A percentile compares a stretch with the other conserved stretches of the same genome.
These are phyloP conservation scores for Microsporum audouinii DNA, from an alignment of 2,329 filamentous ascomycete species.

Conservation along the genomic window DNA sequence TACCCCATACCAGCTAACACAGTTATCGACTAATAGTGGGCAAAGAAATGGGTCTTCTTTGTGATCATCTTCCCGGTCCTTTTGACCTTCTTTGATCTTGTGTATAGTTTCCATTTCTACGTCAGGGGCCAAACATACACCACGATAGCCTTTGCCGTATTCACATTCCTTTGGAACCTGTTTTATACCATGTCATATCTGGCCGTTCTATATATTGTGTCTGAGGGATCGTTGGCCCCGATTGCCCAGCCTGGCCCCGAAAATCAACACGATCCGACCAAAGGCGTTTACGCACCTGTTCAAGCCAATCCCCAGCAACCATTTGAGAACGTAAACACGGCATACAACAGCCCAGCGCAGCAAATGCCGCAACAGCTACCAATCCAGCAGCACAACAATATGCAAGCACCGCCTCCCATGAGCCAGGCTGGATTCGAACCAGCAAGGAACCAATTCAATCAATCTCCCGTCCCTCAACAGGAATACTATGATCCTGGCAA, in stretches of 20 bases:
- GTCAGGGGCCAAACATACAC: neutral
- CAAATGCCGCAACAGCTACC: neutral
- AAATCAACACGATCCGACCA: neutral
- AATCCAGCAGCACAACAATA: neutral
- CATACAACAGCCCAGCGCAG: neutral
- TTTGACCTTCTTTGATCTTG: neutral
- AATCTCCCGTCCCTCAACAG: neutral
- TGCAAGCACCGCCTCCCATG: neutral
- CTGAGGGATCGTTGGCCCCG: neutral
- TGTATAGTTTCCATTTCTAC: neutral
- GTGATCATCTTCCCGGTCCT: neutral
- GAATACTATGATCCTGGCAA: conserved; percentile 1
- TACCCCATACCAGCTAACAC: neutral
- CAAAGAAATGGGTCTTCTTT: conserved; percentile 3
- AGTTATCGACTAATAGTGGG: neutral
- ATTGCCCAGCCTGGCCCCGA: neutral
- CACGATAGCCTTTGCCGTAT: neutral
- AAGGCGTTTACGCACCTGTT: neutral
- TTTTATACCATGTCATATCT: neutral
- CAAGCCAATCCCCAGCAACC: neutral
- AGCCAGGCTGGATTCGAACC: neutral
- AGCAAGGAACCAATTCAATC: neutral
- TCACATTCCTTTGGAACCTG: neutral
- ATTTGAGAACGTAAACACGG: neutral
- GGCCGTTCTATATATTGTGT: neutral